A percentile compares a stretch with the other conserved stretches of the same genome.
Evolutionary conservation across 495 filamentous ascomycete genomes (phyloP).

Genomic region (Penicillium samsonianum): DNA sequence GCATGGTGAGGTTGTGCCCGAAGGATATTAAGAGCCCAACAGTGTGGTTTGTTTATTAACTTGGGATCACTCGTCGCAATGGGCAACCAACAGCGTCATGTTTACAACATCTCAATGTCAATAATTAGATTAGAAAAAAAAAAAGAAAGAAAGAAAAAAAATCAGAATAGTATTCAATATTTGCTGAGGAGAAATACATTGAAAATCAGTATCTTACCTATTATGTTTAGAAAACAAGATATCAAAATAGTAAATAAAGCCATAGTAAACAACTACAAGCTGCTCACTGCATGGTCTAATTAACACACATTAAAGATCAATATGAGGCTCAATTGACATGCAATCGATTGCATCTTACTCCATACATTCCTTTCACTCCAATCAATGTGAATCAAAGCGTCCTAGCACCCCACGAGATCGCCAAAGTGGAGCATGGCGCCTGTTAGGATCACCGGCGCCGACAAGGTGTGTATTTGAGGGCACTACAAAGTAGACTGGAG

Average conservation of each 20-base stretch:
- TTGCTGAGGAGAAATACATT: too few species aligned
- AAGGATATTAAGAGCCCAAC: conserved; percentile 20
- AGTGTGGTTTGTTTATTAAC: conserved; percentile 23
- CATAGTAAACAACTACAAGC: not conserved
- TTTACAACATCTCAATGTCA: not conserved
- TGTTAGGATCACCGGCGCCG: not conserved
- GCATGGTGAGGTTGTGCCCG: conserved; percentile 18
- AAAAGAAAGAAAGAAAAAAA: too few species aligned
- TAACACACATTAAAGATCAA: not conserved
- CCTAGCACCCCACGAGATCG: conserved; percentile 13
- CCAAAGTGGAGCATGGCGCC: conserved; percentile 7
- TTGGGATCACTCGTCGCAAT: conserved; percentile 20
- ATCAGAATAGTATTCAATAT: too few species aligned
- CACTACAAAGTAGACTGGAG: not conserved
- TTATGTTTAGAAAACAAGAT: not conserved
- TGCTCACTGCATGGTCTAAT: not conserved
- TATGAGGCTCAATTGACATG: not conserved
- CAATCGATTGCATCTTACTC: not conserved
- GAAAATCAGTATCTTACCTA: too few species aligned
- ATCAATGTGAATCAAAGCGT: not conserved
- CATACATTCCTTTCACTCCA: not conserved
- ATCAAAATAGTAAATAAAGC: not conserved
- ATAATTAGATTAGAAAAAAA: not conserved
- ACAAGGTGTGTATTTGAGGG: not conserved
- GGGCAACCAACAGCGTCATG: conserved; percentile 25